Percentiles rank a stretch among this genome's conserved stretches.
These are phyloP conservation scores for Solanum clarkiae DNA, from an alignment of 257 asterid genomes.

Conservation along the genomic window DNA sequence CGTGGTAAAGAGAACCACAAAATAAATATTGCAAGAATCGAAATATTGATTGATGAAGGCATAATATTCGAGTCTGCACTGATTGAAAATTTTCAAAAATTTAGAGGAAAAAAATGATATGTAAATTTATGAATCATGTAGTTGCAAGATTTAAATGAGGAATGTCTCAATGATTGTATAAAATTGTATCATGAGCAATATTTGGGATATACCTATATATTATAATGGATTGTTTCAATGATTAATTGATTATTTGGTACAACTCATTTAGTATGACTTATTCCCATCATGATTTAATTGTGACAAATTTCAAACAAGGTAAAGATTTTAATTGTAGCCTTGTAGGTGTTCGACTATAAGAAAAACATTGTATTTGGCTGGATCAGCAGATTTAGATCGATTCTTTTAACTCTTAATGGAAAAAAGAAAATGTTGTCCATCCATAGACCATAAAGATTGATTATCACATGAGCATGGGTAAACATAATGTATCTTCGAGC, in stretches of 20 bases:
- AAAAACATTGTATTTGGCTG: background rate
- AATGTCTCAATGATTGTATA: background rate
- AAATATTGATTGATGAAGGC: background rate
- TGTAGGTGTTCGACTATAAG: background rate
- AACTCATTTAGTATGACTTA: background rate
- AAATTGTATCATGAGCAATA: background rate
- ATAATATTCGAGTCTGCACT: background rate
- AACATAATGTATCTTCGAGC: background rate
- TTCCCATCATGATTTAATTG: background rate
- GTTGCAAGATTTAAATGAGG: background rate
- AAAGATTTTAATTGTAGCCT: background rate
- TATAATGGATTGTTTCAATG: background rate
- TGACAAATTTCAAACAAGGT: background rate
- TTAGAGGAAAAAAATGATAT: background rate
- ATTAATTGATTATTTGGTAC: background rate
- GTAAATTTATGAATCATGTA: background rate
- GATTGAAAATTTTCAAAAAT: constrained; percentile 11
- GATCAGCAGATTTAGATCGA: background rate
- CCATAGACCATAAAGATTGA: background rate
- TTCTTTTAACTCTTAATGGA: background rate
- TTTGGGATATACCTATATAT: background rate
- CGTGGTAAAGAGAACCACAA: background rate
- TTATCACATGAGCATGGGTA: background rate
- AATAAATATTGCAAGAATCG: background rate
- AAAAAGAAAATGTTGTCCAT: background rate